phyloP scores from a whole-genome alignment of 164 flowering plant genomes.

The Annona cherimola region DNA sequence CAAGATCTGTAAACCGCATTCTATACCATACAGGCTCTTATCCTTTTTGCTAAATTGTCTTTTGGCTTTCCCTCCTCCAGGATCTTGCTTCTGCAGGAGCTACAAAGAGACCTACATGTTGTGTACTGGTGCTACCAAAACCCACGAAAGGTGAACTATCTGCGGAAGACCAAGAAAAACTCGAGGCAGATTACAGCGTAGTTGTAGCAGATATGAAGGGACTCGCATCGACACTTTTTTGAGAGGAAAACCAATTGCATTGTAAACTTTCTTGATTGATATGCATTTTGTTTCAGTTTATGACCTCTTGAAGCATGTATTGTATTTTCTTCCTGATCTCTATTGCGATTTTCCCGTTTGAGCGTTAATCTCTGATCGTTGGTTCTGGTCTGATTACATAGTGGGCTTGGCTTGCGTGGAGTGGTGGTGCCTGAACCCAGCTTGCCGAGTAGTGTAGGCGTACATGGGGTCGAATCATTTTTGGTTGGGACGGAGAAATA shows the following conservation, averaged over 20 bases:
- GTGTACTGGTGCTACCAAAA: slow-evolving; percentile 74
- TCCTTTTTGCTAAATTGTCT: neutral
- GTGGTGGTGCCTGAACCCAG: too few species aligned
- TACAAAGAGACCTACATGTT: slow-evolving; percentile 94
- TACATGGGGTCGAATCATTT: too few species aligned
- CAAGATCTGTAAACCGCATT: too few species aligned
- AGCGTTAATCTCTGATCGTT: too few species aligned
- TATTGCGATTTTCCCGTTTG: too few species aligned
- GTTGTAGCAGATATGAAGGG: slow-evolving; percentile 62
- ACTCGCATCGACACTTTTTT: slow-evolving; percentile 50
- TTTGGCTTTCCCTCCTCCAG: slow-evolving; percentile 26
- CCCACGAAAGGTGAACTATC: slow-evolving; percentile 75
- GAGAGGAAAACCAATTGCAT: slow-evolving; percentile 10
- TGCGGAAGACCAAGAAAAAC: slow-evolving; percentile 62
- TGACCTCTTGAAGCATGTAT: too few species aligned
- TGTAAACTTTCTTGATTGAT: neutral
- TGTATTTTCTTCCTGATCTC: too few species aligned
- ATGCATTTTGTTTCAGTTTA: neutral
- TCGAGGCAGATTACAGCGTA: slow-evolving; percentile 56
- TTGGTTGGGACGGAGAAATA: too few species aligned
- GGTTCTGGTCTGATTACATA: too few species aligned
- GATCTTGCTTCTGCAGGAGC: slow-evolving; percentile 94
- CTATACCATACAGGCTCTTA: too few species aligned
- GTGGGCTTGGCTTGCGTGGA: too few species aligned
- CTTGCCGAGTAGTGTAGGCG: too few species aligned